phyloP scores from a whole-genome alignment of 352 stramenopile species.

The Plasmopara viticola region DNA sequence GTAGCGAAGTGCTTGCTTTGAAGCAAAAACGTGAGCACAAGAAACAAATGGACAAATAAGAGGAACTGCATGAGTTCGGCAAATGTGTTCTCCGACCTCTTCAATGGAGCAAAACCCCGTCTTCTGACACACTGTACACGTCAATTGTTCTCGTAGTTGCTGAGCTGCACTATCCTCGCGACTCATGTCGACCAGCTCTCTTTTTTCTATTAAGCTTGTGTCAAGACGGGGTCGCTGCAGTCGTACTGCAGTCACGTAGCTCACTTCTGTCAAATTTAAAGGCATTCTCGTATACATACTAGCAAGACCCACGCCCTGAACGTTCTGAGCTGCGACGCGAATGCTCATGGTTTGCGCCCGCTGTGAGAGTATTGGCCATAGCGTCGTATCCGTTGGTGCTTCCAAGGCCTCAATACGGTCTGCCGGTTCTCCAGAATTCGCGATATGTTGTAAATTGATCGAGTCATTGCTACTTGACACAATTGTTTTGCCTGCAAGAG shows the following conservation, averaged over 20 bases:
- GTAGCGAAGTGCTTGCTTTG: conserved; percentile 59
- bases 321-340: conserved; percentile 56
- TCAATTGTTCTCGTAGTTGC: conserved; percentile 27
- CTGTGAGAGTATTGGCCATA: conserved; percentile 55
- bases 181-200: conserved; percentile 34
- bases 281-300: conserved; percentile 53
- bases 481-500: conserved; percentile 16
- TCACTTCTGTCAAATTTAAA: conserved; percentile 52
- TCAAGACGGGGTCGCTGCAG: conserved; percentile 36
- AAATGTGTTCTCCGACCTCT: conserved; percentile 55
- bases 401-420: not conserved
- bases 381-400: conserved; percentile 41
- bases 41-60: conserved; percentile 70
- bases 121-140: conserved; percentile 48
- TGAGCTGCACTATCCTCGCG: conserved; percentile 31
- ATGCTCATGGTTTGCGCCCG: conserved; percentile 41
- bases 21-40: conserved; percentile 63
- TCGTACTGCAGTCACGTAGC: conserved; percentile 37
- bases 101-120: conserved; percentile 14
- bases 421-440: not conserved
- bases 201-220: conserved; percentile 33
- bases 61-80: conserved; percentile 45
- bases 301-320: conserved; percentile 44
- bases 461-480: conserved; percentile 10
- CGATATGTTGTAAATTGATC: conserved; percentile 10